Evolutionary conservation across 1,139 yeast species (phyloP).

Genomic region (Yamadazyma trypodendri): DNA sequence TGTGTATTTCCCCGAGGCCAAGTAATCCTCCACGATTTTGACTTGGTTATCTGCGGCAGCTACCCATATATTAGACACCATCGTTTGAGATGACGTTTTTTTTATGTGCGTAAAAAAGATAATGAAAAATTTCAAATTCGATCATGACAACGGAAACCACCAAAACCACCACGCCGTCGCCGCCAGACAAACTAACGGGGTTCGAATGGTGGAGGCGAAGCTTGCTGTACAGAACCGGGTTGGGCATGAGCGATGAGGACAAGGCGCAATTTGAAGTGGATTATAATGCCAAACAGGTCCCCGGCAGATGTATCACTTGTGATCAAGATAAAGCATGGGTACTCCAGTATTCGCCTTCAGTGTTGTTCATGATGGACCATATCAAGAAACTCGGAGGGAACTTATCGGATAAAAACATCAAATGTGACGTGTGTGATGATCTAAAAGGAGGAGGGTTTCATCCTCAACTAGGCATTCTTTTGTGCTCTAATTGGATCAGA

Average conservation of each 20-base stretch:
- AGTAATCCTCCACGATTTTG: constrained; percentile 53
- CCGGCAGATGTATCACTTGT: constrained; percentile 60
- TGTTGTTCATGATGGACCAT: constrained; percentile 84
- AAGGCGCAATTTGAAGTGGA: constrained; percentile 60
- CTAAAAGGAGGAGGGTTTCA: constrained; percentile 91
- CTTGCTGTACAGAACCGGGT: constrained; percentile 68
- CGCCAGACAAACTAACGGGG: constrained; percentile 35
- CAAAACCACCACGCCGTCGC: constrained; percentile 12
- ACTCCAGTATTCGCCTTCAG: constrained; percentile 78
- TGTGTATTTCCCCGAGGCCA: constrained; percentile 50
- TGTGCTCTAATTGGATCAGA: constrained; percentile 82
- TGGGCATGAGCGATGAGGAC: constrained; percentile 58
- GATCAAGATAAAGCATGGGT: constrained; percentile 78
- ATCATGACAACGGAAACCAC: neutral
- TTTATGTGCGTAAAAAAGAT: neutral
- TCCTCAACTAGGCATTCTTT: constrained; percentile 80
- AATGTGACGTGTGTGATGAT: constrained; percentile 84
- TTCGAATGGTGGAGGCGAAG: constrained; percentile 86
- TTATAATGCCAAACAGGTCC: constrained; percentile 45
- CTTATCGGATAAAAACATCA: constrained; percentile 45
- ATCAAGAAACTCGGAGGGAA: constrained; percentile 69
- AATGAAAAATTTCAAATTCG: constrained; percentile 1
- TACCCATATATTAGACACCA: constrained; percentile 79
- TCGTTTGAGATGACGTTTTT: constrained; percentile 13
- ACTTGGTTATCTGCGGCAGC: constrained; percentile 87